phyloP scores from a whole-genome alignment of 2,329 filamentous ascomycete genomes.

The Aspergillus chevalieri region DNA sequence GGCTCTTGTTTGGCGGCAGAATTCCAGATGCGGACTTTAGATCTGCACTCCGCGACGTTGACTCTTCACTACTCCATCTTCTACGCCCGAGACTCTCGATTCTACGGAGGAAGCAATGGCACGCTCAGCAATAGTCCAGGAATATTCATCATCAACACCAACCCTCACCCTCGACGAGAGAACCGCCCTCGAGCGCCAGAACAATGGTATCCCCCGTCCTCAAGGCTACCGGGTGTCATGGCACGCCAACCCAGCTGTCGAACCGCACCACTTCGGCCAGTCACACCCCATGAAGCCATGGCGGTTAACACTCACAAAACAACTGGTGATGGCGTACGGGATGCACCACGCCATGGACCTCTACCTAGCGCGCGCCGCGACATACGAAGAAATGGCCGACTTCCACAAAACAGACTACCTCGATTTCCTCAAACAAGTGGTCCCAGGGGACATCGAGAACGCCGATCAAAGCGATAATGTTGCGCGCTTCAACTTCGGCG shows the following conservation, averaged over 20 bases:
- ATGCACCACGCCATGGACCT: conserved; percentile 97
- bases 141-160: conserved; percentile 41
- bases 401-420: conserved; percentile 90
- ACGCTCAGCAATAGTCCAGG: conserved; percentile 43
- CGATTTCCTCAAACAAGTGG: conserved; percentile 71
- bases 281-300: conserved; percentile 99
- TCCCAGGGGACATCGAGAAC: conserved; percentile 63
- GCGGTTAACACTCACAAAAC: conserved; percentile 91
- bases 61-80: not conserved
- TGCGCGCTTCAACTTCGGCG: conserved; percentile 77
- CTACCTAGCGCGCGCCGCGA: conserved; percentile 76
- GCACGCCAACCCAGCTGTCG: conserved; percentile 90
- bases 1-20: not conserved
- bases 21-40: not conserved
- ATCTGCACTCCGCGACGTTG: conserved; percentile 1
- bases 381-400: conserved; percentile 75
- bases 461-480: conserved; percentile 50
- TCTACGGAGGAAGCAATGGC: conserved; percentile 23
- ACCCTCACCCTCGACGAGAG: conserved; percentile 48
- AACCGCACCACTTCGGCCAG: conserved; percentile 93
- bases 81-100: too few species aligned
- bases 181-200: conserved; percentile 48
- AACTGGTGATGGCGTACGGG: conserved; percentile 88
- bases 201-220: conserved; percentile 68
- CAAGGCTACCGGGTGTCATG: conserved; percentile 89